A percentile compares a stretch with the other conserved stretches of the same genome.
Evolutionary conservation across 352 stramenopile species (phyloP).

Genomic region (Phytopythium kandeliae): DNA sequence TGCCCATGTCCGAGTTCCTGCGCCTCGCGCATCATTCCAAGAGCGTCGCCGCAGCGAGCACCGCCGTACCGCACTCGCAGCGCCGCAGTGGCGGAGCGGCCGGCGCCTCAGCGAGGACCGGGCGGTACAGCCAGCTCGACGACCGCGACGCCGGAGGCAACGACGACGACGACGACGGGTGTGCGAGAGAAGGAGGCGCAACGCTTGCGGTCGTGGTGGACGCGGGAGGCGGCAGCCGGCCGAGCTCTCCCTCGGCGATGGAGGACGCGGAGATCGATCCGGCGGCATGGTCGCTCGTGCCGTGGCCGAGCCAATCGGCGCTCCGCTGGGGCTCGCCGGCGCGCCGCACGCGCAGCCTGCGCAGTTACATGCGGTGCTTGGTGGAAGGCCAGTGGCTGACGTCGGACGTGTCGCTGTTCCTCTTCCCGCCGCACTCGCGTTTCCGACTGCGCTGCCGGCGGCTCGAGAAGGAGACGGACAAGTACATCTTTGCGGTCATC

Average conservation of each 20-base stretch:
- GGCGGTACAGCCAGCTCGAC: slow-evolving; percentile 18
- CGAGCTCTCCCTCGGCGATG: neutral
- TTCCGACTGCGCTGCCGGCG: slow-evolving; percentile 62
- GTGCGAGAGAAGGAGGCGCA: neutral
- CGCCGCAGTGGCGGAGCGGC: neutral
- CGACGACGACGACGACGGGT: neutral
- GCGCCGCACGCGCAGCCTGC: neutral
- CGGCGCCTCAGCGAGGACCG: neutral
- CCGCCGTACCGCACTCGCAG: neutral
- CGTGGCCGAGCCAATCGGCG: neutral
- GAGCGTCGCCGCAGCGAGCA: neutral
- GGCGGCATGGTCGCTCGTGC: neutral
- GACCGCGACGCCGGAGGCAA: neutral
- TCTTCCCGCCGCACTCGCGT: slow-evolving; percentile 65
- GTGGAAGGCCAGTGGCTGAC: slow-evolving; percentile 70
- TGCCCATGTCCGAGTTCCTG: slow-evolving; percentile 61
- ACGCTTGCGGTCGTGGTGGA: neutral
- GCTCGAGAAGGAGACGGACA: slow-evolving; percentile 78
- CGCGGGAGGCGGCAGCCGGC: neutral
- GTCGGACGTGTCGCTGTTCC: slow-evolving; percentile 69
- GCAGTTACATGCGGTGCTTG: slow-evolving; percentile 37
- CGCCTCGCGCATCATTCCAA: slow-evolving; percentile 3
- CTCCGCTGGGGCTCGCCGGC: neutral
- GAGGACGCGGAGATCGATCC: neutral
- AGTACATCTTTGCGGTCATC: slow-evolving; percentile 80